Percentiles rank a stretch among this genome's conserved stretches.
These are phyloP conservation scores for Sporothrix inflata DNA, from an alignment of 2,329 filamentous ascomycete genomes.

Conservation along the genomic window DNA sequence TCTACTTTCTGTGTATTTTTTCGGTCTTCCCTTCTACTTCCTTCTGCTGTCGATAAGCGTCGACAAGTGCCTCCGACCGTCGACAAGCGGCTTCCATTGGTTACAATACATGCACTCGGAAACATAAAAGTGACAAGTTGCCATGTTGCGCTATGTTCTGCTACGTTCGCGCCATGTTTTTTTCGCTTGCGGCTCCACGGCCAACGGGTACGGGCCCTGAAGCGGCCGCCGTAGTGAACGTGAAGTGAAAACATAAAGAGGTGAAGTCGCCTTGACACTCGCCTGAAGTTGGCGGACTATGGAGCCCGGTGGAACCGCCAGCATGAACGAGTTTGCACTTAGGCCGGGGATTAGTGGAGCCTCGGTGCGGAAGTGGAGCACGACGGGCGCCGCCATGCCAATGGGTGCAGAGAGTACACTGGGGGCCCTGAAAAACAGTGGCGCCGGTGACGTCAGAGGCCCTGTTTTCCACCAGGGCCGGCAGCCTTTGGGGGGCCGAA, in stretches of 20 bases:
- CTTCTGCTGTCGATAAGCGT: slow-evolving; percentile 20
- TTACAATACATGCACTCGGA: background rate
- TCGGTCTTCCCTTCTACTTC: background rate
- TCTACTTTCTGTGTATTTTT: background rate
- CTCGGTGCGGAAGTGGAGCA: background rate
- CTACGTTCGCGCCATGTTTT: background rate
- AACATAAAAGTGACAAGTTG: background rate
- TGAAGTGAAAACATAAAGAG: no score
- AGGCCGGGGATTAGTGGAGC: slow-evolving; percentile 16
- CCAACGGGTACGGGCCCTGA: no score
- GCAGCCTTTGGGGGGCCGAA: slow-evolving; percentile 5
- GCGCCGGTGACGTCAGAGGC: slow-evolving; percentile 9
- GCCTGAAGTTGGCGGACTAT: slow-evolving; percentile 13
- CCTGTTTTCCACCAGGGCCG: background rate
- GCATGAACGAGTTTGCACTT: slow-evolving; percentile 20
- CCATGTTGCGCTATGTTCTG: background rate
- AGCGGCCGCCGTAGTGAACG: no score
- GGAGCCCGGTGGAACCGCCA: slow-evolving; percentile 26
- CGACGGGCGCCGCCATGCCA: slow-evolving; percentile 1
- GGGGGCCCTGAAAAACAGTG: slow-evolving; percentile 12
- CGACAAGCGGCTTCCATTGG: background rate
- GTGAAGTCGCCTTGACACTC: background rate
- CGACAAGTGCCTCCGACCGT: background rate
- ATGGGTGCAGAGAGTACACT: background rate
- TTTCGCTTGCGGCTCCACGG: slow-evolving; percentile 4